Evolutionary conservation across 768 basidiomycete genomes (phyloP).

Genomic region (Tylopilus felleus): DNA sequence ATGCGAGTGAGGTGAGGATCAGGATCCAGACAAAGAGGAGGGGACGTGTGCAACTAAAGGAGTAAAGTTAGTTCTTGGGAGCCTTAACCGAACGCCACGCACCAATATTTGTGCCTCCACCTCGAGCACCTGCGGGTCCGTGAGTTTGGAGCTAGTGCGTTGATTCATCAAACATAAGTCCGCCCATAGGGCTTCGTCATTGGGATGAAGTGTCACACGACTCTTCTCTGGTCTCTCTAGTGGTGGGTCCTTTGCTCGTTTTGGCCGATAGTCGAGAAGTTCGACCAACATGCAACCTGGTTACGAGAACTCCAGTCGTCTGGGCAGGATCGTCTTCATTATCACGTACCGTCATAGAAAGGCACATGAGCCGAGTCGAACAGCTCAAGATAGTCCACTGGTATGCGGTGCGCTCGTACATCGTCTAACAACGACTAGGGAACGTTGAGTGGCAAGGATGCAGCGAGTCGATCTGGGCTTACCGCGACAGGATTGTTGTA

Average conservation of each 20-base stretch:
- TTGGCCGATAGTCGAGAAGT: slow-evolving; percentile 70
- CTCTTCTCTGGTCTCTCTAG: slow-evolving; percentile 59
- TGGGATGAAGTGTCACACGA: slow-evolving; percentile 75
- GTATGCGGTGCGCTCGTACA: slow-evolving; percentile 78
- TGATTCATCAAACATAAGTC: slow-evolving; percentile 72
- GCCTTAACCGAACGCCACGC: slow-evolving; percentile 17
- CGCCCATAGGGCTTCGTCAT: slow-evolving; percentile 71
- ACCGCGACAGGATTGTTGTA: slow-evolving; percentile 77
- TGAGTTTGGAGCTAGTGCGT: slow-evolving; percentile 55
- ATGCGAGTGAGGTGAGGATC: slow-evolving; percentile 73
- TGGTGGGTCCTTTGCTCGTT: slow-evolving; percentile 51
- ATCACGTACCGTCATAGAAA: slow-evolving; percentile 74
- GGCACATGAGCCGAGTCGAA: slow-evolving; percentile 71
- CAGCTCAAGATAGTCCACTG: slow-evolving; percentile 78
- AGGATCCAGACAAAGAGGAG: slow-evolving; percentile 77
- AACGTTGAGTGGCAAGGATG: slow-evolving; percentile 4
- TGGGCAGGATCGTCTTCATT: neutral
- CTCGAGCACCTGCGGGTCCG: slow-evolving; percentile 70
- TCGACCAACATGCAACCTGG: slow-evolving; percentile 85
- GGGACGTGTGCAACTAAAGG: slow-evolving; percentile 64
- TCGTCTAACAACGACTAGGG: slow-evolving; percentile 76
- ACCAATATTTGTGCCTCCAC: slow-evolving; percentile 74
- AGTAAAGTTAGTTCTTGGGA: slow-evolving; percentile 7
- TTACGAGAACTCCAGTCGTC: slow-evolving; percentile 1
- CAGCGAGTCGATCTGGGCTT: slow-evolving; percentile 10